Evolutionary conservation across 202 grass and related monocot species (phyloP), one percentile per base, ranked within the genome.

Genomic region (Dendrocalamus latiflorus): DNA sequence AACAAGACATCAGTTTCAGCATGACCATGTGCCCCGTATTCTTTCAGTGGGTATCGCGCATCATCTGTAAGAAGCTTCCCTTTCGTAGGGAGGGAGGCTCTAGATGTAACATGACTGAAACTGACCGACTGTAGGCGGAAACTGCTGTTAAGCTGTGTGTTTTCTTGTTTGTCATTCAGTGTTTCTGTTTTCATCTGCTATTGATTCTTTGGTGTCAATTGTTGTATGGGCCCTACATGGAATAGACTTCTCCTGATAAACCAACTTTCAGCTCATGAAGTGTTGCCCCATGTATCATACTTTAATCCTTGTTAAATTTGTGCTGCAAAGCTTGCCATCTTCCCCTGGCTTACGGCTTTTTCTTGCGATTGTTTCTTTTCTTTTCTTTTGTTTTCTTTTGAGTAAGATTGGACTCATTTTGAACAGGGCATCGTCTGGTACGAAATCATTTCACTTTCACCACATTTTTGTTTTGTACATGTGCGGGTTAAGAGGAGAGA

Each of bases 21-120:
- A 83, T 75, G 77, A 54, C 20, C 6, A 98, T 98, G 95, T 90
- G 80, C 20, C 79, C 21, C 3, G 11, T 64, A 9, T 95, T 98
- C 68, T 95, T 98, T 10, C 20, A 91, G 41, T 67, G 77, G 53
- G 72, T 95, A 75, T 83, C 72, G 8, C 0, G 21, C 33, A n/a
- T 85, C 72, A 80, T 91, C 24, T 30, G 26, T 14, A 63, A 65
- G 37, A 56, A 47, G 24, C 36, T 6, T 53, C 49, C 6, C 25
- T 50, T 72, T 65, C 69, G 18, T 20, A 4, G 45, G 13, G 20
- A 18, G 16, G 45, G 8, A 13, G 69, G 69, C 47, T 36, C 22
- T 43, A 1, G 39, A 37, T 84, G 72, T 76, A 66, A 67, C 26
- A 75, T 76, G 47, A 71, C 9, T 72, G 34, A 21, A 62, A 26